phyloP scores from a whole-genome alignment of 495 filamentous ascomycete genomes.

The Tuber microsphaerosporum region DNA sequence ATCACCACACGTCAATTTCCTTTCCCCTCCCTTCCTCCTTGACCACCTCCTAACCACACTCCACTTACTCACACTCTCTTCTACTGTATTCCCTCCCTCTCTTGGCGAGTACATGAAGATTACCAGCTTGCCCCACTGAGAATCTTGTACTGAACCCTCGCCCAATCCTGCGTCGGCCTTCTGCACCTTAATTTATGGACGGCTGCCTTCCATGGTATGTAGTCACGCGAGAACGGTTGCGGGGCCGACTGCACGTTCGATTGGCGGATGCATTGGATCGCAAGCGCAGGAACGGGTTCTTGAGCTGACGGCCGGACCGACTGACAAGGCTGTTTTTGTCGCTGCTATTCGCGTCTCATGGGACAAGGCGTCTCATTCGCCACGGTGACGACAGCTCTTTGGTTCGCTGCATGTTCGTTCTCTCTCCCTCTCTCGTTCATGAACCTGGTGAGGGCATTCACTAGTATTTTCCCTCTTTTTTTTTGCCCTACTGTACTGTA shows the following conservation, averaged over 20 bases:
- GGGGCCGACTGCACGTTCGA: conserved; percentile 29
- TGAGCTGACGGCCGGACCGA: conserved; percentile 31
- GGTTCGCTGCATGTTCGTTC: conserved; percentile 3
- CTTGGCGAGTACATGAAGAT: background rate
- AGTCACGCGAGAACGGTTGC: conserved; percentile 35
- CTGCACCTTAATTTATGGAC: conserved; percentile 32
- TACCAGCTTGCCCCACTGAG: background rate
- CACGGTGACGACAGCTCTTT: conserved; percentile 28
- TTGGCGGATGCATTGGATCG: conserved; percentile 25
- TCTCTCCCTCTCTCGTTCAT: background rate
- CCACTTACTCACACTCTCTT: background rate
- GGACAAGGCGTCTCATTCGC: conserved; percentile 34
- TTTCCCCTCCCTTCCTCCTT: background rate
- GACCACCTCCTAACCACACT: background rate
- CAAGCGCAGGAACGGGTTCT: conserved; percentile 32
- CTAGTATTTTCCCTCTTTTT: background rate
- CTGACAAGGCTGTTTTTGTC: conserved; percentile 30
- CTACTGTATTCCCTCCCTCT: background rate
- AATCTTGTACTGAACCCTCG: background rate
- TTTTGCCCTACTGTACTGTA: background rate
- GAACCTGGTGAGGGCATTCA: background rate
- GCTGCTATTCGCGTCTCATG: conserved; percentile 18
- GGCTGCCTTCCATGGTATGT: conserved; percentile 30
- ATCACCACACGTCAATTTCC: background rate
- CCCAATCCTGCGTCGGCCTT: conserved; percentile 2